Percentiles rank a stretch among this genome's conserved stretches.
These are phyloP conservation scores for Tillandsia fasciculata DNA, from an alignment of 176 grass and related monocot species.

Conservation along the genomic window DNA sequence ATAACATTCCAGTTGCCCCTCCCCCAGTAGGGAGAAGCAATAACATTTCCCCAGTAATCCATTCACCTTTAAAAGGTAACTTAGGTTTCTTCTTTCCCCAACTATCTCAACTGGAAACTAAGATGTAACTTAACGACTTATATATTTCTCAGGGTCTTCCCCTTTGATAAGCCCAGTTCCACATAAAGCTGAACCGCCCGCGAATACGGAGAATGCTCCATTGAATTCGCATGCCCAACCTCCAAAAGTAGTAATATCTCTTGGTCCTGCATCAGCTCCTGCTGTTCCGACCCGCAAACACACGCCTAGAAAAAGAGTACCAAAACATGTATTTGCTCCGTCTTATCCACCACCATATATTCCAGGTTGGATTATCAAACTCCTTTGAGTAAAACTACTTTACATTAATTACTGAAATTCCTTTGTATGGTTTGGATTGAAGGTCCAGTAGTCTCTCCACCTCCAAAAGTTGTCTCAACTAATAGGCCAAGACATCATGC, in stretches of 20 bases:
- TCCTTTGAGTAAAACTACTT: not conserved
- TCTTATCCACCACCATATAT: constrained; percentile 32
- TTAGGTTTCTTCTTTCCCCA: not conserved
- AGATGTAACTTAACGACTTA: constrained; percentile 16
- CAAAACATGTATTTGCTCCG: constrained; percentile 25
- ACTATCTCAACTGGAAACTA: constrained; percentile 5
- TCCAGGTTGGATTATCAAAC: constrained; percentile 39
- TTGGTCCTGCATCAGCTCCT: constrained; percentile 29
- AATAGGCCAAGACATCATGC: constrained; percentile 39
- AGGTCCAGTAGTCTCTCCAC: constrained; percentile 11
- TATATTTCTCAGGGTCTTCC: constrained; percentile 34
- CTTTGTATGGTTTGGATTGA: constrained; percentile 14
- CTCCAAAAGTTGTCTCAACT: constrained; percentile 30
- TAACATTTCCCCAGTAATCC: constrained; percentile 27
- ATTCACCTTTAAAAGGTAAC: constrained; percentile 47
- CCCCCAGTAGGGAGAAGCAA: constrained; percentile 35
- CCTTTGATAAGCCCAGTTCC: constrained; percentile 55
- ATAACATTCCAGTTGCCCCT: constrained; percentile 29
- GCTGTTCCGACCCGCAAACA: constrained; percentile 21
- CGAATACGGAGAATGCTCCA: constrained; percentile 39
- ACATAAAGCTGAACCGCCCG: constrained; percentile 38
- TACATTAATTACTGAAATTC: not conserved
- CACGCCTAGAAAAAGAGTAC: constrained; percentile 24
- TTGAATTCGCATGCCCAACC: constrained; percentile 31
- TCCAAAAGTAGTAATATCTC: constrained; percentile 17